Evolutionary conservation across 1,139 yeast genomes (phyloP), one percentile per base, ranked within the genome.

Genomic region (Debaryomyces subglobosus): DNA sequence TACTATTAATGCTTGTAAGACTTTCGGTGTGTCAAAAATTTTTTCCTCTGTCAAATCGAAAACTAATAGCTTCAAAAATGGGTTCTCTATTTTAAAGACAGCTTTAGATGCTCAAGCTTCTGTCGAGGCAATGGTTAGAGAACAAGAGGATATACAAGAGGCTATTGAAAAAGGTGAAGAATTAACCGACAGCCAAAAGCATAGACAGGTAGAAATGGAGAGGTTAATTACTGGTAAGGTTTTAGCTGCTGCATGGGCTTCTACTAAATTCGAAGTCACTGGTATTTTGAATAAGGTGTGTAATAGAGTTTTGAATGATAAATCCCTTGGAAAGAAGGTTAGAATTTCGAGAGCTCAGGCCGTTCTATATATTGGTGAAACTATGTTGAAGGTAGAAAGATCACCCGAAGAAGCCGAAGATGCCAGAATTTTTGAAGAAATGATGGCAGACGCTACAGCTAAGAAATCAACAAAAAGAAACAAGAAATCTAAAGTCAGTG

Each of bases 241-340:
- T 46, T 74, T 87, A 48, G 87, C 86, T 15, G 85, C 89, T 8
- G 90, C 89, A 20, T 87, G 96, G 96, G 88, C 86, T 1, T 77
- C 88, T 37, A 83, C 90, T 13, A 86, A 84, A 58, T 86, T 81
- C 60, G 96, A 87, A 65, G 83, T 86, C 42, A 84, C 85, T 42
- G 81, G 84, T 24, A 80, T 86, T 5, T 68, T 87, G 55, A 81
- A 82, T 56, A 85, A 81, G 54, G 92, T 86, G 9, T 84, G 89
- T 60, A 79, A 81, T 49, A 72, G 68, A 51, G 69, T 87, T 1
- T 69, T 87, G 51, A 74, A 76, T 49, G 91, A 86, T 56, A 85
- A 83, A 60, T 49, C 65, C 0, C 69, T 84, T 9, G 60, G 77
- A 3, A 67, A 78, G 37, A 82, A 82, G 55, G 80, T 74, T 46